Percentiles rank a stretch among this genome's conserved stretches.
Conservation (phyloP, 192 early-diverging fungal species). For the Geosiphon pyriformis region DNA sequence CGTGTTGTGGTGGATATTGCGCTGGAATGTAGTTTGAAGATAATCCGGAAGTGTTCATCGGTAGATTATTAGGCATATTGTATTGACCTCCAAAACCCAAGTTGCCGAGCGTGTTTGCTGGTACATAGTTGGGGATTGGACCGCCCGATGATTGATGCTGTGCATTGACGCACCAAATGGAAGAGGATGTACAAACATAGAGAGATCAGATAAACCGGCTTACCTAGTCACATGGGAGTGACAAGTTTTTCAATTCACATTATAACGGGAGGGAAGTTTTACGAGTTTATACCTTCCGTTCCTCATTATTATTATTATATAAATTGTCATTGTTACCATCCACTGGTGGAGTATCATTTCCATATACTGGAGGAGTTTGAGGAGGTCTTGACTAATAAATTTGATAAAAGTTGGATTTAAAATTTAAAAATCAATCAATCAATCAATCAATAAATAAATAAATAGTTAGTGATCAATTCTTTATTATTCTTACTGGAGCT, state of each 20-base stretch:
- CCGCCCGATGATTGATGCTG: neutral
- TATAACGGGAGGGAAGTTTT: neutral
- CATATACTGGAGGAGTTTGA: slow-evolving; percentile 1
- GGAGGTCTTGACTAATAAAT: slow-evolving; percentile 1
- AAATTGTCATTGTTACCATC: slow-evolving; percentile 10
- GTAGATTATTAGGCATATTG: slow-evolving; percentile 4
- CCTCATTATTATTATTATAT: slow-evolving; percentile 9
- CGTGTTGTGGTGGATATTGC: slow-evolving; percentile 5
- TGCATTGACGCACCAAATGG: neutral
- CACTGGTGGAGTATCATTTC: slow-evolving; percentile 19
- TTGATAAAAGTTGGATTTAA: neutral
- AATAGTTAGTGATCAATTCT: neutral
- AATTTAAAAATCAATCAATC: neutral
- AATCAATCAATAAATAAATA: neutral
- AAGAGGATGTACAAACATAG: neutral
- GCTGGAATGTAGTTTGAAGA: slow-evolving; percentile 13
- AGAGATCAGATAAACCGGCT: neutral
- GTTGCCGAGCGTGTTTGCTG: slow-evolving; percentile 15
- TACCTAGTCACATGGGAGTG: neutral
- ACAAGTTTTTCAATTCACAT: neutral
- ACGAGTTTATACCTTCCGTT: slow-evolving; percentile 20
- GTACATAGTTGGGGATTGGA: neutral
- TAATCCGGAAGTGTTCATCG: neutral
- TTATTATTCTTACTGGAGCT: slow-evolving; percentile 28
- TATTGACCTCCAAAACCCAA: neutral